phyloP scores from a whole-genome alignment of 768 basidiomycete species.

The Lyophyllum semitale region DNA sequence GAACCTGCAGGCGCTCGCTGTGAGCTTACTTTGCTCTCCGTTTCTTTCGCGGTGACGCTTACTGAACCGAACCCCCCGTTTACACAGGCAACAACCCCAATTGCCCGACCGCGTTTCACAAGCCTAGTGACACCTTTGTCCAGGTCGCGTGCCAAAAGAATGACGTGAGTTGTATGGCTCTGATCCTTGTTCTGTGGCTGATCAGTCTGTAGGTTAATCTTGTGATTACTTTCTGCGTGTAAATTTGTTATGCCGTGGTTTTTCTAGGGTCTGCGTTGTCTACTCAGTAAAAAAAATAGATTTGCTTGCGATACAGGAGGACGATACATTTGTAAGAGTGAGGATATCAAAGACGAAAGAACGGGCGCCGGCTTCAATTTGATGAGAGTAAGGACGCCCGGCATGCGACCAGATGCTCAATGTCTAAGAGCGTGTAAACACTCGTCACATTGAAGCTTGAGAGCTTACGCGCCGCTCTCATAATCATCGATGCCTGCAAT shows the following conservation, averaged over 20 bases:
- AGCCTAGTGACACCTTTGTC: slow-evolving; percentile 34
- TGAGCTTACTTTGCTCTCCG: slow-evolving; percentile 21
- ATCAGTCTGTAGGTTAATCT: slow-evolving; percentile 8
- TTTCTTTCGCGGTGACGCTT: not conserved
- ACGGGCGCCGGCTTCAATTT: no score
- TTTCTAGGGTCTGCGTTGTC: no score
- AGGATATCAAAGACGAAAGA: no score
- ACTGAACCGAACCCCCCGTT: not conserved
- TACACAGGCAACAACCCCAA: slow-evolving; percentile 31
- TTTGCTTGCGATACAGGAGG: no score
- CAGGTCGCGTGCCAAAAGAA: slow-evolving; percentile 30
- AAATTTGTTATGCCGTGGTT: not conserved
- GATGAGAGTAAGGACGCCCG: no score
- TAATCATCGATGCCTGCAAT: no score
- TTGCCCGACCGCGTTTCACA: slow-evolving; percentile 40
- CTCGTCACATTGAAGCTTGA: no score
- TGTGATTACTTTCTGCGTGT: slow-evolving; percentile 19
- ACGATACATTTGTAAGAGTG: no score
- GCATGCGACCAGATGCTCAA: no score
- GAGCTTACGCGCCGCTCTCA: no score
- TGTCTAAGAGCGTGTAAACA: no score
- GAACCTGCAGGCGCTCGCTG: slow-evolving; percentile 44
- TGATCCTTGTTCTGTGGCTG: not conserved
- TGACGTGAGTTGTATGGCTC: slow-evolving; percentile 4
- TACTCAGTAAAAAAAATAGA: no score